These are phyloP conservation scores for Brassica nigra DNA, from an alignment of 345 rosid genomes.

Conservation along the genomic window DNA sequence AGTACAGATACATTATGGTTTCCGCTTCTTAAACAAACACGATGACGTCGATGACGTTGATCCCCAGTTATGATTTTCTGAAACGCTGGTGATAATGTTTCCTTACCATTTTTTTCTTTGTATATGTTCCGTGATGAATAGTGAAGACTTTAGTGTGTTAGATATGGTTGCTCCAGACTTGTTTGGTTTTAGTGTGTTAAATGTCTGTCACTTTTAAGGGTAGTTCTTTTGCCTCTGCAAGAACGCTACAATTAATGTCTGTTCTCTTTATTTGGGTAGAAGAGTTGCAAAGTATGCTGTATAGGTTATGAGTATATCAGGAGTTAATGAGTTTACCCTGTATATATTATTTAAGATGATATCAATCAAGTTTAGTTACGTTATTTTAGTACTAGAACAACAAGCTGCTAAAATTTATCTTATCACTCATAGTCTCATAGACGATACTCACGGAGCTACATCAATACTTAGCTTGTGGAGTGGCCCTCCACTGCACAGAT, in stretches of 20 bases:
- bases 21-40: conserved; percentile 54
- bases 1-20: conserved; percentile 61
- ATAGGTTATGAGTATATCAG: background rate
- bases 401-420: conserved; percentile 15
- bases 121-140: conserved; percentile 2
- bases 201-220: too few relatives aligned
- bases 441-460: conserved; percentile 30
- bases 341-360: conserved; percentile 16
- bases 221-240: too few relatives aligned
- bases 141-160: background rate
- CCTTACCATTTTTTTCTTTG: background rate
- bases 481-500: conserved; percentile 41
- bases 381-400: conserved; percentile 29
- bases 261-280: too few relatives aligned
- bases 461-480: conserved; percentile 42
- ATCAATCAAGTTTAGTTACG: conserved; percentile 12
- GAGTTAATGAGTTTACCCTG: background rate
- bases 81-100: background rate
- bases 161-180: background rate
- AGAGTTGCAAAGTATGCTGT: too few relatives aligned
- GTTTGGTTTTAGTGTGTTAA: too few relatives aligned
- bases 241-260: too few relatives aligned
- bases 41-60: conserved; percentile 4
- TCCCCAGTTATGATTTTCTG: background rate
- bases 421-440: background rate